These are phyloP conservation scores for Stemphylium vesicarium DNA, from an alignment of 2,329 filamentous ascomycete species.

Conservation along the genomic window DNA sequence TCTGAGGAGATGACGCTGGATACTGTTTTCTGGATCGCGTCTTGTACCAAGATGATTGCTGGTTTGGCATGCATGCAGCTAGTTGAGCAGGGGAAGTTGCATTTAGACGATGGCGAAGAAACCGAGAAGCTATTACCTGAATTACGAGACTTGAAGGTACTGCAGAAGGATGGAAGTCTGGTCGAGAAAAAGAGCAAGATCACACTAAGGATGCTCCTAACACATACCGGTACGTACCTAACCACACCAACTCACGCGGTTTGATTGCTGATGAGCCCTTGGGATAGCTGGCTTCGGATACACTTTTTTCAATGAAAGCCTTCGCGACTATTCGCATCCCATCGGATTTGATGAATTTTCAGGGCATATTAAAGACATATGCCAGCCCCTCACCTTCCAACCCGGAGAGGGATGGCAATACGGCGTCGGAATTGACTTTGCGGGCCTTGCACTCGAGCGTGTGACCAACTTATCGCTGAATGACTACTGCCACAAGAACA, in stretches of 20 bases:
- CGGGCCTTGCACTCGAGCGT: conserved; percentile 54
- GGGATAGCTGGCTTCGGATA: conserved; percentile 54
- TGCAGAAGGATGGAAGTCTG: conserved; percentile 40
- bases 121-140: conserved; percentile 36
- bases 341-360: conserved; percentile 66
- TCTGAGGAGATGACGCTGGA: conserved; percentile 64
- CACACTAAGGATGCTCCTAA: conserved; percentile 57
- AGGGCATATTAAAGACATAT: conserved; percentile 58
- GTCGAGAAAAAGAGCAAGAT: conserved; percentile 53
- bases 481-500: conserved; percentile 53
- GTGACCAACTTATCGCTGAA: conserved; percentile 52
- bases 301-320: conserved; percentile 54
- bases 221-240: conserved; percentile 47
- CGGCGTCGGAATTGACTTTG: conserved; percentile 54
- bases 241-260: neutral
- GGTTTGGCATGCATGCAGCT: conserved; percentile 43
- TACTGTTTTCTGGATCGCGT: conserved; percentile 62
- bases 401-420: conserved; percentile 68
- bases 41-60: conserved; percentile 53
- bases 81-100: conserved; percentile 40
- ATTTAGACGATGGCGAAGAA: conserved; percentile 36
- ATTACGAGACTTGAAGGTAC: conserved; percentile 48
- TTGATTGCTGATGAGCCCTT: neutral
- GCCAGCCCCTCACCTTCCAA: conserved; percentile 64
- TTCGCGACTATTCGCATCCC: conserved; percentile 55